Evolutionary conservation across 2,329 filamentous ascomycete genomes (phyloP), one percentile per base, ranked within the genome.

Genomic region (Trichophyton benhamiae): DNA sequence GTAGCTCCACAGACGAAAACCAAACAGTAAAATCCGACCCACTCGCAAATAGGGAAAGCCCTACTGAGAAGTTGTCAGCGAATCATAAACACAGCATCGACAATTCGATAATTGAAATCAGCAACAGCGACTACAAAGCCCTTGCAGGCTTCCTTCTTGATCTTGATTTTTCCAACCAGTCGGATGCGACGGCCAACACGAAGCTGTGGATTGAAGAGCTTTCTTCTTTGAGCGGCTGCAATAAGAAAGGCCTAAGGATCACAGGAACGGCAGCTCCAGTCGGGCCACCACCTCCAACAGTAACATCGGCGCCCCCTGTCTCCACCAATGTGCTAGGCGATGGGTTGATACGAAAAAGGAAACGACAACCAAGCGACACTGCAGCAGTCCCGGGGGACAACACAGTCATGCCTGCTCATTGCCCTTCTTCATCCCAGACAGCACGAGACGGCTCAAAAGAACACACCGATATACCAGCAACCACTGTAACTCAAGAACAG

Each of bases 181-280:
- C 75, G 5, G 68, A 73, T 15, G 70, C 74, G 4, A 66, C 69
- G 30, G 66, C 71, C 42, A 77, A 75, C 60, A 78, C 75, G 3
- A 73, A 71, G 62, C 66, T 70, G 20, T 78, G 75, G 70, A 67
- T 76, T 49, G 70, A 74, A 49, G 72, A 76, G 59, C 72, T 78
- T 9, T 72, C 74, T n/a, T 69, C 68, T 20, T 68, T 74, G 3
- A 71, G 72, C 3, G 72, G 75, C 48, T 65, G 71, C 52, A 68
- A 72, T 25, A 69, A 67, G 63, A 72, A 74, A 65, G 75, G 76
- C 15, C 66, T 71, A 58, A 66, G 64, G 5, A 68, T 77, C 22
- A 5, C 64, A 67, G 25, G 75, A 75, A 33, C 70, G 63, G 64
- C 27, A 20, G 25, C 61, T 48, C 41, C 30, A 59, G 2, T 22